These are phyloP conservation scores for Excoecaria cochinchinensis DNA, from an alignment of 345 rosid genomes.

Conservation along the genomic window DNA sequence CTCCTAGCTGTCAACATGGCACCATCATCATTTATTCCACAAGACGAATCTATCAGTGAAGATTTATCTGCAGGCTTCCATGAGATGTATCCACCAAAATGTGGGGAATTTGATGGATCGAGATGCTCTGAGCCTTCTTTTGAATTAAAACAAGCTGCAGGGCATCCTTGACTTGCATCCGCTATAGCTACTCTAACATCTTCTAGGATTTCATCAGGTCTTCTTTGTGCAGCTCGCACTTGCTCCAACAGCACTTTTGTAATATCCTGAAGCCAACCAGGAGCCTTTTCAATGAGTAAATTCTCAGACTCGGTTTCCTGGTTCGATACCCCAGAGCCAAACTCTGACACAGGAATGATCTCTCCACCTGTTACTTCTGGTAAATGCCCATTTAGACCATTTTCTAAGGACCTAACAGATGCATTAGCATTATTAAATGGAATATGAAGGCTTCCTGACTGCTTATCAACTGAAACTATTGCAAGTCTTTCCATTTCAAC, in stretches of 20 bases:
- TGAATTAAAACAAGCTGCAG: constrained; percentile 14
- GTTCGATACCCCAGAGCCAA: constrained; percentile 24
- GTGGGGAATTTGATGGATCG: constrained; percentile 13
- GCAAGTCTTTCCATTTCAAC: constrained; percentile 93
- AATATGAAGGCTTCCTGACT: constrained; percentile 37
- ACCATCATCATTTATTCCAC: constrained; percentile 18
- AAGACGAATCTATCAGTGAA: constrained; percentile 22
- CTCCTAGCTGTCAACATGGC: constrained; percentile 23
- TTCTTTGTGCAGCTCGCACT: constrained; percentile 35
- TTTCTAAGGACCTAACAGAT: constrained; percentile 17
- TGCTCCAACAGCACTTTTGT: constrained; percentile 50
- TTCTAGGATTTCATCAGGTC: constrained; percentile 51
- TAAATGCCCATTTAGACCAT: constrained; percentile 28
- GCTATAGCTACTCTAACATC: constrained; percentile 56
- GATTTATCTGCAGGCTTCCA: constrained; percentile 30
- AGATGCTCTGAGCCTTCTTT: constrained; percentile 24
- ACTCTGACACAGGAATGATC: constrained; percentile 31
- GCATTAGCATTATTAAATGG: constrained; percentile 31
- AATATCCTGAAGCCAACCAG: constrained; percentile 50
- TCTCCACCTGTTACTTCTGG: constrained; percentile 28
- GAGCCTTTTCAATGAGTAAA: constrained; percentile 21
- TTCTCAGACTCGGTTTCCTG: constrained; percentile 31
- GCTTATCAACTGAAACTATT: constrained; percentile 47
- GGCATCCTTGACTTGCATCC: constrained; percentile 23
- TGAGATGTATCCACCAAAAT: constrained; percentile 22